A percentile compares a stretch with the other conserved stretches of the same genome.
Conservation (phyloP, 202 grass and related monocot species). For the Setaria viridis region DNA sequence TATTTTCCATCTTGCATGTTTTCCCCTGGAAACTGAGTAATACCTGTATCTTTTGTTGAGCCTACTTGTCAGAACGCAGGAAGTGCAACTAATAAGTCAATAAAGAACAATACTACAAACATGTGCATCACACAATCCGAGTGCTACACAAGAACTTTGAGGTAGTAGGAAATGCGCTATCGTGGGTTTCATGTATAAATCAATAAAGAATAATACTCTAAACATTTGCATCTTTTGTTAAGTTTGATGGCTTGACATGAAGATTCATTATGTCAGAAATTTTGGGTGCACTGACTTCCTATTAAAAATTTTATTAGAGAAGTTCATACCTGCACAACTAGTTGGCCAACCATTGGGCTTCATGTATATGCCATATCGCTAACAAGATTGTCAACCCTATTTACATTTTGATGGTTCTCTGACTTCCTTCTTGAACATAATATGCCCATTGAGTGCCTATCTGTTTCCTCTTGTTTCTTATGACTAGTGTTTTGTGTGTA, state of each 20-base stretch:
- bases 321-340: slow-evolving; percentile 3
- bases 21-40: background rate
- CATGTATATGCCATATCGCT: slow-evolving; percentile 8
- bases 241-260: background rate
- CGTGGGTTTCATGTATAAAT: background rate
- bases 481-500: background rate
- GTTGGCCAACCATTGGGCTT: slow-evolving; percentile 11
- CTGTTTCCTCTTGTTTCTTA: background rate
- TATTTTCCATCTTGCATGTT: background rate
- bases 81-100: background rate
- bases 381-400: background rate
- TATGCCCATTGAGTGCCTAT: background rate
- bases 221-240: slow-evolving; percentile 2
- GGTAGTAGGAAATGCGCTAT: too few species aligned
- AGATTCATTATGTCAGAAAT: background rate
- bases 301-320: background rate
- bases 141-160: too few species aligned
- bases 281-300: background rate
- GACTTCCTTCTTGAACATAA: slow-evolving; percentile 7
- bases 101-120: too few species aligned
- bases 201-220: background rate
- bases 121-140: too few species aligned
- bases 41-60: background rate
- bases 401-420: slow-evolving; percentile 3
- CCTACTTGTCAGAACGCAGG: background rate